Conservation (phyloP, 2,329 filamentous ascomycete species). For the Tympanopsis confertula region DNA sequence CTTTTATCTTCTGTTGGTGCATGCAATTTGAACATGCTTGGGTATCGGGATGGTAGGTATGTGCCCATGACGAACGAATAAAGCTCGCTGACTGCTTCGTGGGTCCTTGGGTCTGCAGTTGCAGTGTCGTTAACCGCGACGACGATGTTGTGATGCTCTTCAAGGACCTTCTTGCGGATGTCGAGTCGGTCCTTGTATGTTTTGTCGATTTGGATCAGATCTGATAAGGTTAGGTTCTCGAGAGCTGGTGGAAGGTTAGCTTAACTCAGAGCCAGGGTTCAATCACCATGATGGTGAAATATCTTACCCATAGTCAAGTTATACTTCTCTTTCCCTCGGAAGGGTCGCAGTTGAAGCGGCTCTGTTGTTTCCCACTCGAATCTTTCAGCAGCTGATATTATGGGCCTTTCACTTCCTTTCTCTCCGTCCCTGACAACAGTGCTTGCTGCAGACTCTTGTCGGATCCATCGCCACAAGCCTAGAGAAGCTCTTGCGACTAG, state of each 20-base stretch:
- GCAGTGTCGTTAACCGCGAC: conserved; percentile 28
- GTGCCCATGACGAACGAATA: conserved; percentile 32
- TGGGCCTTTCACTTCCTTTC: conserved; percentile 18
- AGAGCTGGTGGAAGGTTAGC: not conserved
- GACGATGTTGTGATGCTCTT: conserved; percentile 22
- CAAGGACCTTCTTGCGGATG: conserved; percentile 7
- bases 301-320: conserved; percentile 39
- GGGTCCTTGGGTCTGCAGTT: conserved; percentile 7
- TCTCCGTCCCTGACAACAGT: conserved; percentile 15
- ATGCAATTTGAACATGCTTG: conserved; percentile 28
- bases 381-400: too few relatives aligned
- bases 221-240: not conserved
- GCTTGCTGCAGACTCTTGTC: too few relatives aligned
- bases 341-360: conserved; percentile 29
- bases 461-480: too few relatives aligned
- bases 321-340: conserved; percentile 38
- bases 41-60: conserved; percentile 36
- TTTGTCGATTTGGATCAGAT: not conserved
- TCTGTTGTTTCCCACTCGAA: conserved; percentile 27
- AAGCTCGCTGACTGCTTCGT: conserved; percentile 28
- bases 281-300: not conserved
- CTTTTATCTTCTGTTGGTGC: conserved; percentile 13
- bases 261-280: too few relatives aligned
- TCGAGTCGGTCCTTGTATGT: conserved; percentile 1
- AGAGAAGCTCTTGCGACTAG: too few relatives aligned